These are phyloP conservation scores for Euphorbia lathyris DNA, from an alignment of 345 rosid species.

Conservation along the genomic window DNA sequence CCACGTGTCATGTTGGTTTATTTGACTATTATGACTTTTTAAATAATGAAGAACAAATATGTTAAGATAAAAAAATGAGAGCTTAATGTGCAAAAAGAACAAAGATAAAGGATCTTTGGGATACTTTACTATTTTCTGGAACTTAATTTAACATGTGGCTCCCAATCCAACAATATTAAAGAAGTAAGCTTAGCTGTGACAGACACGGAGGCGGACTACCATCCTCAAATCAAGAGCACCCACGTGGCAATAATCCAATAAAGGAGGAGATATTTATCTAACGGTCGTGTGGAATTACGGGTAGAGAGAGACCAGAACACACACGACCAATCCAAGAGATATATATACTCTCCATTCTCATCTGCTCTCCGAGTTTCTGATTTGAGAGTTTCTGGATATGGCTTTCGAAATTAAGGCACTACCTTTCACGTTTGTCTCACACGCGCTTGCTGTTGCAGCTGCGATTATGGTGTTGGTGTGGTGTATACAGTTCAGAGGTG, in stretches of 20 bases:
- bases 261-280: slow-evolving; percentile 7
- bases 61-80: too few relatives aligned
- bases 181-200: background rate
- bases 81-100: too few relatives aligned
- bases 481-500: slow-evolving; percentile 72
- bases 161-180: too few relatives aligned
- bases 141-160: too few relatives aligned
- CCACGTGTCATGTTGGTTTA: too few relatives aligned
- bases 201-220: background rate
- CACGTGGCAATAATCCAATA: slow-evolving; percentile 18
- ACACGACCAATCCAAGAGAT: background rate
- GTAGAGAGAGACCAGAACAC: too few relatives aligned
- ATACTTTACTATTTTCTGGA: too few relatives aligned
- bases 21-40: too few relatives aligned
- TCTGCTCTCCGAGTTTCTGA: background rate
- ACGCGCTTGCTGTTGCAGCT: slow-evolving; percentile 56
- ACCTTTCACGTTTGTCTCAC: slow-evolving; percentile 55
- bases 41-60: too few relatives aligned
- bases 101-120: too few relatives aligned
- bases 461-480: slow-evolving; percentile 75
- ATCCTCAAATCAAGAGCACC: background rate
- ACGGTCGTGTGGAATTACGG: background rate
- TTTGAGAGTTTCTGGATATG: slow-evolving; percentile 20
- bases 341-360: background rate
- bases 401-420: slow-evolving; percentile 48